phyloP scores from a whole-genome alignment of 768 basidiomycete genomes.

The Kwoniella heveanensis region DNA sequence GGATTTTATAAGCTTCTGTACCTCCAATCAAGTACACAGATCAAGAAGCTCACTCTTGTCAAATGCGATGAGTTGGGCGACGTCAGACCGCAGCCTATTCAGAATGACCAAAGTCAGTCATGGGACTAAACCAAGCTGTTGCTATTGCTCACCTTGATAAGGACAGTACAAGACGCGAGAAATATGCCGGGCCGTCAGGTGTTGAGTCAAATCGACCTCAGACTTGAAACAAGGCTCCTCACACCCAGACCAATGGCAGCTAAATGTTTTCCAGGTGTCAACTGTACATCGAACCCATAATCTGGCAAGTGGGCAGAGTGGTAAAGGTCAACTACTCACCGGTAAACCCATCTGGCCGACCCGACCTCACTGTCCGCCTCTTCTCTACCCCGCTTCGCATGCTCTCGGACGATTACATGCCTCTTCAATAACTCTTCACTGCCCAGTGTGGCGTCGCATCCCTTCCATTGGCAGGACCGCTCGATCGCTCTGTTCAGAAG shows the following conservation, averaged over 20 bases:
- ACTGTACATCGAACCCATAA: neutral
- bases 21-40: no score
- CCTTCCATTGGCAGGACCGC: slow-evolving; percentile 38
- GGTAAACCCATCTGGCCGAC: slow-evolving; percentile 10
- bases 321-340: slow-evolving; percentile 3
- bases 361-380: slow-evolving; percentile 8
- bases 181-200: slow-evolving; percentile 38
- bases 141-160: slow-evolving; percentile 17
- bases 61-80: slow-evolving; percentile 34
- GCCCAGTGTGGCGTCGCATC: slow-evolving; percentile 39
- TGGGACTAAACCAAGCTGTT: neutral
- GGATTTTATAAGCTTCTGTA: neutral
- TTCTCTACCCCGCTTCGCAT: slow-evolving; percentile 29
- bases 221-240: slow-evolving; percentile 34
- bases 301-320: no score
- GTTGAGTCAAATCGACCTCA: slow-evolving; percentile 25
- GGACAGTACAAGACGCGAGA: slow-evolving; percentile 31
- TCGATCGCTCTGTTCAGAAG: slow-evolving; percentile 17
- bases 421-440: slow-evolving; percentile 29
- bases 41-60: slow-evolving; percentile 23
- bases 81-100: slow-evolving; percentile 25
- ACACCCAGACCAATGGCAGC: slow-evolving; percentile 37
- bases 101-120: neutral
- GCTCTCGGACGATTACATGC: slow-evolving; percentile 29
- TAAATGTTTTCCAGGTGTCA: neutral